phyloP scores from a whole-genome alignment of 768 basidiomycete species.

The Leccinum sublutescens region DNA sequence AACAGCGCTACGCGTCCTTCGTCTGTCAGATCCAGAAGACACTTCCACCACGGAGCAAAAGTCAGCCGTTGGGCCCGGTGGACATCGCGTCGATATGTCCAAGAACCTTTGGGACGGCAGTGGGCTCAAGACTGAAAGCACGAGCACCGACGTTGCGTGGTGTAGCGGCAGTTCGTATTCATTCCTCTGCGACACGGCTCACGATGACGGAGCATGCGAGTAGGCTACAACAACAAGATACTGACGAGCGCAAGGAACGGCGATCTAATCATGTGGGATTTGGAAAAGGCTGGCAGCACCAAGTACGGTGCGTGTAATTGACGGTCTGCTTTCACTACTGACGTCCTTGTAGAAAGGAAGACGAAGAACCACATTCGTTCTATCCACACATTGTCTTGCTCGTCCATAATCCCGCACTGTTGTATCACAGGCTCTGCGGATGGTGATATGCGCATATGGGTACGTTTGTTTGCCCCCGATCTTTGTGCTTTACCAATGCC shows the following conservation, averaged over 20 bases:
- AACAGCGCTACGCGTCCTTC: slow-evolving; percentile 59
- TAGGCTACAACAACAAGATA: slow-evolving; percentile 73
- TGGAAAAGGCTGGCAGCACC: slow-evolving; percentile 59
- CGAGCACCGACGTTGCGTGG: slow-evolving; percentile 82
- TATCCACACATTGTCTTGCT: slow-evolving; percentile 67
- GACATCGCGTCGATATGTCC: slow-evolving; percentile 66
- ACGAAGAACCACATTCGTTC: slow-evolving; percentile 71
- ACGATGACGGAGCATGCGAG: slow-evolving; percentile 2
- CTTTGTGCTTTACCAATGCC: slow-evolving; percentile 1
- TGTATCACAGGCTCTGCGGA: slow-evolving; percentile 81
- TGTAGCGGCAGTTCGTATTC: slow-evolving; percentile 57
- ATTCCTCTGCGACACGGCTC: not conserved
- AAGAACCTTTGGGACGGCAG: slow-evolving; percentile 78
- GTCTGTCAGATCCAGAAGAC: slow-evolving; percentile 50
- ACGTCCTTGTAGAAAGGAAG: slow-evolving; percentile 52
- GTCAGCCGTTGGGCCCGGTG: slow-evolving; percentile 53
- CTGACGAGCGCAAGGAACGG: slow-evolving; percentile 80
- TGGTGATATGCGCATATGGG: slow-evolving; percentile 80
- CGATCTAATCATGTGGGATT: slow-evolving; percentile 81
- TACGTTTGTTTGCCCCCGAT: slow-evolving; percentile 30
- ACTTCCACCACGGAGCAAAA: slow-evolving; percentile 45
- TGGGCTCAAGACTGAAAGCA: slow-evolving; percentile 75
- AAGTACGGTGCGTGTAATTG: slow-evolving; percentile 60
- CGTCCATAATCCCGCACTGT: slow-evolving; percentile 64
- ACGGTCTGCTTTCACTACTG: slow-evolving; percentile 9